Evolutionary conservation across 176 grass and related monocot species (phyloP).

Genomic region (Carex scoparia): DNA sequence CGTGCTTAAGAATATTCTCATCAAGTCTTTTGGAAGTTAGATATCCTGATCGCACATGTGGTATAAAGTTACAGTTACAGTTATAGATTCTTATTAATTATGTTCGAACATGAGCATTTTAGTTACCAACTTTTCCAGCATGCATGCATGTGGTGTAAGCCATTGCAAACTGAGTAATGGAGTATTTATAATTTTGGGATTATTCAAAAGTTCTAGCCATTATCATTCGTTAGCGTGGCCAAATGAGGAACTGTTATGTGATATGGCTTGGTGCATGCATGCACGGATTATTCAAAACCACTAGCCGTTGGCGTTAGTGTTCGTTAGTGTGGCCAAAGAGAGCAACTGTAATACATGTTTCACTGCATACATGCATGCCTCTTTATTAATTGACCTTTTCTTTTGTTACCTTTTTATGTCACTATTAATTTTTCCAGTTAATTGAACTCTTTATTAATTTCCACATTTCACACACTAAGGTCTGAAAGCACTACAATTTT

Average conservation of each 20-base stretch:
- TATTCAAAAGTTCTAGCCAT: background rate
- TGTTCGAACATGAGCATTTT: background rate
- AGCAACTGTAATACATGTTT: background rate
- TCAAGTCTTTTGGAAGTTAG: background rate
- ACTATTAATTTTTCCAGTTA: background rate
- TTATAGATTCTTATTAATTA: background rate
- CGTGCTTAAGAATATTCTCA: background rate
- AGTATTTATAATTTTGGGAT: background rate
- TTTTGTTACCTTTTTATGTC: background rate
- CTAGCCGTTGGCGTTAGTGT: background rate
- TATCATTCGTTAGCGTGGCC: background rate
- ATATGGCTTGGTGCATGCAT: background rate
- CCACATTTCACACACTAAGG: background rate
- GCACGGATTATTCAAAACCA: background rate
- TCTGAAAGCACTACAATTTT: background rate
- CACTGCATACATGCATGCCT: background rate
- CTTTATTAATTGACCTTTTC: background rate
- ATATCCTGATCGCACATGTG: background rate
- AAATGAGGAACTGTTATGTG: background rate
- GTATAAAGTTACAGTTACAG: background rate
- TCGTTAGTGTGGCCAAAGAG: background rate
- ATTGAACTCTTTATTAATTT: background rate
- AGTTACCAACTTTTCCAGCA: background rate
- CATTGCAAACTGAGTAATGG: background rate
- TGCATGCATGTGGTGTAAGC: background rate